Evolutionary conservation across 495 filamentous ascomycete species (phyloP).

Genomic region (Aspergillus taichungensis): DNA sequence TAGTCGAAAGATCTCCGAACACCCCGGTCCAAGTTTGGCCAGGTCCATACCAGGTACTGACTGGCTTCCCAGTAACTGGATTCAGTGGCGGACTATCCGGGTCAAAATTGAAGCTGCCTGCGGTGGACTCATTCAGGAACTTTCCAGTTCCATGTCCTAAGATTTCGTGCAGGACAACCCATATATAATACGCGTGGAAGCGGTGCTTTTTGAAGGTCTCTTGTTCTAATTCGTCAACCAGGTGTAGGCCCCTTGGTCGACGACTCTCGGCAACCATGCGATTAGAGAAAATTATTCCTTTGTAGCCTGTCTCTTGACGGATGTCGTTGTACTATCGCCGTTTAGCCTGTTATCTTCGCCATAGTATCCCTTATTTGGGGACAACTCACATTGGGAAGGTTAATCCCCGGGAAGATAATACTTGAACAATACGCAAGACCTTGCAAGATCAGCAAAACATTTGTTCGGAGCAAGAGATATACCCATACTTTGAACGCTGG

Average conservation of each 20-base stretch:
- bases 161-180: conserved; percentile 37
- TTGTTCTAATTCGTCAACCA: conserved; percentile 27
- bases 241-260: conserved; percentile 21
- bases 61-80: conserved; percentile 32
- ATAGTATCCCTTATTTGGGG: no score
- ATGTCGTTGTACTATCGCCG: conserved; percentile 38
- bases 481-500: conserved; percentile 29
- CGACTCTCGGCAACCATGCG: conserved; percentile 31
- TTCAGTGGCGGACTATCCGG: conserved; percentile 29
- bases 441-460: conserved; percentile 5
- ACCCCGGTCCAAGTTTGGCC: conserved; percentile 41
- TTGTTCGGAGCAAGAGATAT: not conserved
- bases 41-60: conserved; percentile 36
- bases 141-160: conserved; percentile 37
- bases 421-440: conserved; percentile 36
- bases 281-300: conserved; percentile 41
- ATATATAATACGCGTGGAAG: conserved; percentile 30
- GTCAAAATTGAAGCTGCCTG: conserved; percentile 40
- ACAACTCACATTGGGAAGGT: conserved; percentile 34
- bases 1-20: conserved; percentile 35
- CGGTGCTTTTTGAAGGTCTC: conserved; percentile 27
- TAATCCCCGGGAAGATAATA: conserved; percentile 28
- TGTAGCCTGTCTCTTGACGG: conserved; percentile 35
- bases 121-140: conserved; percentile 12
- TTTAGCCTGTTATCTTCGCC: not conserved